Evolutionary conservation across 2,329 filamentous ascomycete genomes (phyloP).

Genomic region (Taxawa tesnikishii): DNA sequence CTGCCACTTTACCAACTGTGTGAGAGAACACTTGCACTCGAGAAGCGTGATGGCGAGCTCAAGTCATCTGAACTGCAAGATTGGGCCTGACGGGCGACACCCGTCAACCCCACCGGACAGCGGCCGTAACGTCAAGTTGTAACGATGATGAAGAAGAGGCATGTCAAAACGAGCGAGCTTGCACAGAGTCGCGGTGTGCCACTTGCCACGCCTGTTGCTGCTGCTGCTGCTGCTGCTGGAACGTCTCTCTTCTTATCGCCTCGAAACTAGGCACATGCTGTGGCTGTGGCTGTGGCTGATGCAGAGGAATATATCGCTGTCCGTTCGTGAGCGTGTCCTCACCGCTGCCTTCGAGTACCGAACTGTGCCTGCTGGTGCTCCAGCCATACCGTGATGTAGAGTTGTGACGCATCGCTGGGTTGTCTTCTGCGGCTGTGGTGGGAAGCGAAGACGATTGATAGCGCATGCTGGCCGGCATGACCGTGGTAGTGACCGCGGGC

Average conservation of each 20-base stretch:
- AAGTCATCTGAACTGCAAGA: too few species aligned
- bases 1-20: too few species aligned
- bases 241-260: slow-evolving; percentile 12
- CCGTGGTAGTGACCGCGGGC: background rate
- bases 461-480: background rate
- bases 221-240: slow-evolving; percentile 11
- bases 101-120: too few species aligned
- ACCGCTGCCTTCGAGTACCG: slow-evolving; percentile 11
- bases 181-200: too few species aligned
- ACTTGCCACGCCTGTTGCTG: too few species aligned
- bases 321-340: slow-evolving; percentile 13
- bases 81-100: too few species aligned
- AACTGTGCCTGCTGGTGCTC: background rate
- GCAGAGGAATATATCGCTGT: slow-evolving; percentile 10
- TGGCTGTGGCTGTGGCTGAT: slow-evolving; percentile 13
- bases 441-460: slow-evolving; percentile 5
- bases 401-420: background rate
- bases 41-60: too few species aligned
- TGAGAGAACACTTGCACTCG: too few species aligned
- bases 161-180: too few species aligned
- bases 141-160: too few species aligned
- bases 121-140: too few species aligned
- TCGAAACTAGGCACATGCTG: slow-evolving; percentile 15
- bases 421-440: slow-evolving; percentile 9
- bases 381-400: background rate